Percentiles rank a stretch among this genome's conserved stretches.
Evolutionary conservation across 2,329 filamentous ascomycete species (phyloP).

Genomic region (Orbilia ellipsospora): DNA sequence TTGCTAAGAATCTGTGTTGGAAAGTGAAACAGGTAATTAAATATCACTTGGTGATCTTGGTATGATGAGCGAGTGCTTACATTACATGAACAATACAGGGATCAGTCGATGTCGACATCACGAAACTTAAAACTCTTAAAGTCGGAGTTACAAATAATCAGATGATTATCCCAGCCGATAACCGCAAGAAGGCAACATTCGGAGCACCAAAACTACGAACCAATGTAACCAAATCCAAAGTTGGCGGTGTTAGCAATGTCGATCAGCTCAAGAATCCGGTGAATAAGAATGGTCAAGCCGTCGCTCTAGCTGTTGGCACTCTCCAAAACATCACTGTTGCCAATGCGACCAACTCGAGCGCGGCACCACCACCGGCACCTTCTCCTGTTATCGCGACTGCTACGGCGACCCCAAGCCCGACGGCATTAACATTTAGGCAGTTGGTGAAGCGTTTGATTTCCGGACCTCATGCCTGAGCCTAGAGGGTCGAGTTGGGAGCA

Average conservation of each 20-base stretch:
- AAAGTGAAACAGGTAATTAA: conserved; percentile 22
- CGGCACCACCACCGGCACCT: neutral
- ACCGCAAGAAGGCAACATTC: conserved; percentile 25
- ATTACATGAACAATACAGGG: neutral
- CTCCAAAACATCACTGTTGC: neutral
- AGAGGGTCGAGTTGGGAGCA: too few species aligned
- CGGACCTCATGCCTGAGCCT: too few species aligned
- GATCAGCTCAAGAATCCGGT: conserved; percentile 14
- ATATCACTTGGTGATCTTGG: neutral
- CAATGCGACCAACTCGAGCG: neutral
- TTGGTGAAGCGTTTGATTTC: too few species aligned
- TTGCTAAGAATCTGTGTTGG: conserved; percentile 29
- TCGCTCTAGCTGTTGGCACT: neutral
- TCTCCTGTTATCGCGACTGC: neutral
- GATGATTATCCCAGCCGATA: conserved; percentile 19
- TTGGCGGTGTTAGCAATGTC: conserved; percentile 11
- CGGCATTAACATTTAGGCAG: too few species aligned
- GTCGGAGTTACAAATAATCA: conserved; percentile 37
- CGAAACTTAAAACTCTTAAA: conserved; percentile 18
- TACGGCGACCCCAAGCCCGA: neutral
- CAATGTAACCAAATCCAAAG: conserved; percentile 19
- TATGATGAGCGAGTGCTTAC: neutral
- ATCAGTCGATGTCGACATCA: conserved; percentile 1
- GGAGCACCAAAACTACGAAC: conserved; percentile 24
- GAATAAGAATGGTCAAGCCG: conserved; percentile 1